Evolutionary conservation across 176 grass and related monocot species (phyloP), one percentile per base, ranked within the genome.

Genomic region (Tillandsia leiboldiana): DNA sequence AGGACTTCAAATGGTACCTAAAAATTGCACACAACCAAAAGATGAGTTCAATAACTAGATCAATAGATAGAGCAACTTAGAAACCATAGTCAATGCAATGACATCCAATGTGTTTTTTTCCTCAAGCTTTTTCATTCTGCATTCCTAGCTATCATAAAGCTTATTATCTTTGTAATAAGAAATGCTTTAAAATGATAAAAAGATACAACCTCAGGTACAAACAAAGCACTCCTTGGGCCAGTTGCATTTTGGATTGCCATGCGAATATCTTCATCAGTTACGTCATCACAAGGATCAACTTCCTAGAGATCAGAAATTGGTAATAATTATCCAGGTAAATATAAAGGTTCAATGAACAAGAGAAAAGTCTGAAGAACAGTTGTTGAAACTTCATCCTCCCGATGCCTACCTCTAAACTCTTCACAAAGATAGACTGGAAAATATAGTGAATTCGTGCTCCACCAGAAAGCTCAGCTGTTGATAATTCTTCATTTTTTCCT

Each of bases 371-470:
- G 12, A 59, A 72, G 8, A 29, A 61, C 15, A 18, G 10, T 15
- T 20, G 22, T 61, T 9, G 15, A 61, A 61, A 2, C 17, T 69
- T 42, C 4, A 42, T 42, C 33, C 0, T 42, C 4, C 33, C 33
- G 33, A 42, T 75, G 51, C 70, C 66, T 69, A 92, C 94, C 94
- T 97, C 89, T 72, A 97, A 70, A 68, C 86, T 87, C 77, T 87
- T 92, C 42, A 97, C 94, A 73, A 92, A 97, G 33, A 97, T 97
- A 83, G 94, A 97, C 79, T 97, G 94, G 56, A 97, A 97, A 79
- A 97, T 92, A 58, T 90, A 93, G 75, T 92, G 94, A 69, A 97
- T 86, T 72, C 89, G 78, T 67, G 89, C 94, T 87, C 94, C 94
- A 83, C 94, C 94, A 71, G 86, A 97, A 85, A 97, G 86, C 75